Base-by-base conservation (phyloP, 495 filamentous ascomycete genomes). In the Penicillium coprophilum region DNA sequence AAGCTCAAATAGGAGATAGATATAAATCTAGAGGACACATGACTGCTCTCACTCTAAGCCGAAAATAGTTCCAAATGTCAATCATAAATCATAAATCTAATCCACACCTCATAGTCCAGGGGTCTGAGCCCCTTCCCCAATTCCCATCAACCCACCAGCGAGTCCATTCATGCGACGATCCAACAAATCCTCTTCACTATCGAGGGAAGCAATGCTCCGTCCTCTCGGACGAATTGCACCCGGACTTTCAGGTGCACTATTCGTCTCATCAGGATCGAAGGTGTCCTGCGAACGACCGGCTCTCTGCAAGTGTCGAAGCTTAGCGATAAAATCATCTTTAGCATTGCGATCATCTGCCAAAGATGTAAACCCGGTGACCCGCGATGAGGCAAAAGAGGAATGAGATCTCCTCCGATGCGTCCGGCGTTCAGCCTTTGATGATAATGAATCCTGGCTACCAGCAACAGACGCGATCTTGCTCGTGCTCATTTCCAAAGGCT, bases 91-190 rank as follows among this genome's bases (percentile, higher is more conserved):
- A 21, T 66, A 50, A 48, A 11, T 55, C 56, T 34, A 24, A 49
- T 20, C 7, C 15, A 12, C 43, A 30, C 38, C 17, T 58, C 55
- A 69, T 4, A 52, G 31, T 1, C 66, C 66, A 4, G 76, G 76
- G 5, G 76, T 78, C 43, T 68, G 60, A 4, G 70, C 73, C 4
- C 73, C 67, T 39, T 82, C 80, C 4, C 77, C 77, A 55, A 80
- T 62, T 8, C 90, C 88, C 72, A 90, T 92, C 77, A 97, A 76
- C 10, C 88, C 83, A 5, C 87, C 85, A 7, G 89, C 85, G 24
- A 97, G 69, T 6, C 89, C 90, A 63, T 88, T 83, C 92, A 97
- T 97, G 40, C 92, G 76, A 51, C 92, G 76, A 7, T 87, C 85
- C 13, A 97, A 69, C 53, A 97, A 66, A 77, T 96, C 91, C 57